These are phyloP conservation scores for Aurantiochytrium sp. DNA, from an alignment of 108 stramenopile genomes.

Conservation along the genomic window DNA sequence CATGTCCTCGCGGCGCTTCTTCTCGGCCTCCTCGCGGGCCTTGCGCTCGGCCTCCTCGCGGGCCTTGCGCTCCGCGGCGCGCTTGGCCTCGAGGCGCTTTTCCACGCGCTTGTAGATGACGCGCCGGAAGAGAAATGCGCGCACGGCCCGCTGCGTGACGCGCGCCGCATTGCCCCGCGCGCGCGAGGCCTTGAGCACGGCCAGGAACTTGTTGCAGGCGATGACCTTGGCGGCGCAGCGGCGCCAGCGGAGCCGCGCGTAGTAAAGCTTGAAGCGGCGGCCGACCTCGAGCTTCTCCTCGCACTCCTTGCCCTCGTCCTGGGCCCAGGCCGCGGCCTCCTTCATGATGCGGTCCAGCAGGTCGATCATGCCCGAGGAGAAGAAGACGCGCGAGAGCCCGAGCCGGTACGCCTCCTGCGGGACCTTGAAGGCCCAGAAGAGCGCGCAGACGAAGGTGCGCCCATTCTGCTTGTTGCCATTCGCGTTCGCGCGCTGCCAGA, in stretches of 20 bases:
- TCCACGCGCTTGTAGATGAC: neutral
- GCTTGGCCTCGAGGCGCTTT: neutral
- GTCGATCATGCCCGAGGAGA: constrained; percentile 22
- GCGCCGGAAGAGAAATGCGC: neutral
- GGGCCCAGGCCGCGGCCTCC: constrained; percentile 18
- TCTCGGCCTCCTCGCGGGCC: neutral
- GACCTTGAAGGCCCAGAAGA: constrained; percentile 27
- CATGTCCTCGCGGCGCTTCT: neutral
- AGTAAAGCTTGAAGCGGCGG: constrained; percentile 14
- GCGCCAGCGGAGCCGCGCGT: constrained; percentile 15
- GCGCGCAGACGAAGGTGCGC: constrained; percentile 6
- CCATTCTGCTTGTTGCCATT: neutral
- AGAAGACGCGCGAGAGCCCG: constrained; percentile 13
- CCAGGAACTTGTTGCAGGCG: constrained; percentile 15
- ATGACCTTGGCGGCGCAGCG: neutral
- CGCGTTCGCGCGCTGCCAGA: constrained; percentile 5
- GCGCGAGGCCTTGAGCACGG: neutral
- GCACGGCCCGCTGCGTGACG: neutral
- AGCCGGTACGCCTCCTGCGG: constrained; percentile 14
- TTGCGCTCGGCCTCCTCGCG: constrained; percentile 1
- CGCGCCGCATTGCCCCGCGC: neutral
- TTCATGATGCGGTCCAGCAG: constrained; percentile 20
- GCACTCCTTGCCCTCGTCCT: constrained; percentile 14
- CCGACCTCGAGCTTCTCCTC: constrained; percentile 17
- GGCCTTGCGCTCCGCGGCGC: constrained; percentile 13